Evolutionary conservation across 345 rosid genomes (phyloP).

Genomic region (Pistacia vera): DNA sequence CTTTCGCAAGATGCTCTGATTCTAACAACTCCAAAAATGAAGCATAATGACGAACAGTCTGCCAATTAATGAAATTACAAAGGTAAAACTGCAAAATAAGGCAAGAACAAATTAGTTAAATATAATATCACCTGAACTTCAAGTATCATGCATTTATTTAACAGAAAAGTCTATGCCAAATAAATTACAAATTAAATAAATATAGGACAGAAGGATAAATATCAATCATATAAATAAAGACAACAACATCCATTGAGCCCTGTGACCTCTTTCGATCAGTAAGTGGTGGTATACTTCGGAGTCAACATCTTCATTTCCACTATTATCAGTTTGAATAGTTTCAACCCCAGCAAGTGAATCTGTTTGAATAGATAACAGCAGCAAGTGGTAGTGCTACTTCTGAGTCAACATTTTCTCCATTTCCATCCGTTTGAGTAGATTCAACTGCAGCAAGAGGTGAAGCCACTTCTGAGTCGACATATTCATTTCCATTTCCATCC

Average conservation of each 20-base stretch:
- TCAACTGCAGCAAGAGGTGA: not conserved
- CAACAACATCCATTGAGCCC: too few relatives aligned
- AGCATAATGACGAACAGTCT: slow-evolving; percentile 48
- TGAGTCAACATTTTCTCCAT: too few relatives aligned
- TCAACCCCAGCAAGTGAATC: too few relatives aligned
- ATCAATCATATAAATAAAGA: not conserved
- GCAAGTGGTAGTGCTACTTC: not conserved
- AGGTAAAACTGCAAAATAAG: slow-evolving; percentile 10
- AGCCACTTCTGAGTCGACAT: not conserved
- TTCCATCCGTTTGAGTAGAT: too few relatives aligned
- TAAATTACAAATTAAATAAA: slow-evolving; percentile 20
- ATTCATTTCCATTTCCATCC: too few relatives aligned
- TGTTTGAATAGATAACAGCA: too few relatives aligned
- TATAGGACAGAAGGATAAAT: not conserved
- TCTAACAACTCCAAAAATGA: slow-evolving; percentile 63
- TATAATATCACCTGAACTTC: slow-evolving; percentile 59
- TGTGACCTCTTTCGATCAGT: too few relatives aligned
- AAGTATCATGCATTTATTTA: slow-evolving; percentile 59
- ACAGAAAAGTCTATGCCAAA: slow-evolving; percentile 56
- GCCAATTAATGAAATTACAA: slow-evolving; percentile 25
- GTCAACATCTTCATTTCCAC: too few relatives aligned
- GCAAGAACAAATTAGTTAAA: slow-evolving; percentile 7
- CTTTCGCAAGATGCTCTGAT: slow-evolving; percentile 53
- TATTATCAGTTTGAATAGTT: too few relatives aligned
- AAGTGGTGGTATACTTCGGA: too few relatives aligned